phyloP scores from a whole-genome alignment of 208 protist genomes.

The Leishmania major region DNA sequence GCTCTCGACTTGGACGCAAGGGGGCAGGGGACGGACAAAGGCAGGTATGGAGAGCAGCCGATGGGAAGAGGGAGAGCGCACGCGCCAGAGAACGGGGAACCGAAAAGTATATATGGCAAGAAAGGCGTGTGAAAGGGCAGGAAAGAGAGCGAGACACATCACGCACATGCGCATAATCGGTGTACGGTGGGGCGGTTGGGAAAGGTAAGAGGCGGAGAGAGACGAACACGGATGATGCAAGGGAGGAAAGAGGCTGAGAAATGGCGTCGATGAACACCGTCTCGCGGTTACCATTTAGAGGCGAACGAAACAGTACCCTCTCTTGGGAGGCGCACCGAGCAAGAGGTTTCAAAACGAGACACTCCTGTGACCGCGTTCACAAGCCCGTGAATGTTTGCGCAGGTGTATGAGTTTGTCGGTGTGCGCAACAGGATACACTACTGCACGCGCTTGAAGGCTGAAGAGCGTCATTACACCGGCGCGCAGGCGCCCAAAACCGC shows the following conservation, averaged over 20 bases:
- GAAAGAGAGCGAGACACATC: neutral
- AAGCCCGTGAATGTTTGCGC: neutral
- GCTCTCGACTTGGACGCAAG: neutral
- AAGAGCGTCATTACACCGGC: neutral
- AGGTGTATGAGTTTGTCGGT: slow-evolving; percentile 3
- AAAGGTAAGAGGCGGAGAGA: neutral
- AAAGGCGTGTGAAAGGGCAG: neutral
- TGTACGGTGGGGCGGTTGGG: neutral
- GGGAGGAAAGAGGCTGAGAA: neutral
- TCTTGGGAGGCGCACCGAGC: neutral
- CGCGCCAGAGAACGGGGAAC: neutral
- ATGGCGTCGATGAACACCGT: neutral
- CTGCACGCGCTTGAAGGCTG: neutral
- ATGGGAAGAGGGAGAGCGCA: neutral
- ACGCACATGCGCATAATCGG: slow-evolving; percentile 4
- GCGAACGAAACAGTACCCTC: neutral
- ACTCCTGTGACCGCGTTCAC: neutral
- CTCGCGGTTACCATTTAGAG: neutral
- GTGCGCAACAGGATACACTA: neutral
- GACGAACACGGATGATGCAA: neutral
- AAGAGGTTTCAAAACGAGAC: neutral
- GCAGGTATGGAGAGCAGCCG: neutral
- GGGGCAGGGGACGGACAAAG: neutral
- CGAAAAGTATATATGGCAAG: neutral
- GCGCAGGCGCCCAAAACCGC: neutral